These are phyloP conservation scores for Eucalyptus tenuipes DNA, from an alignment of 345 rosid species.

Conservation along the genomic window DNA sequence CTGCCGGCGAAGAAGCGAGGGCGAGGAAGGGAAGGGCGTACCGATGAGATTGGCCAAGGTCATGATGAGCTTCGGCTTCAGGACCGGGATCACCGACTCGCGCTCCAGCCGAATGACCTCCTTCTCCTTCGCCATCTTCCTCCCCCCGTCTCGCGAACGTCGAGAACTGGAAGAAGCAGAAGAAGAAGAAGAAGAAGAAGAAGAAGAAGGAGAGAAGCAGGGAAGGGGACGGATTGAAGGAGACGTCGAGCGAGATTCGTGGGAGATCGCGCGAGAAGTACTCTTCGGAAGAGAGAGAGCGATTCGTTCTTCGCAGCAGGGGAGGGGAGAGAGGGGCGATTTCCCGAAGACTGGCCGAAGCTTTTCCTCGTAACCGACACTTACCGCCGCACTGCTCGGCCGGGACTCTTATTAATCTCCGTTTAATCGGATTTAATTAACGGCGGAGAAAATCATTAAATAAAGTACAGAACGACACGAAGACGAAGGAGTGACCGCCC, in stretches of 20 bases:
- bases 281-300: neutral
- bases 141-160: neutral
- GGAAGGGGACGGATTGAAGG: neutral
- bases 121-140: conserved; percentile 19
- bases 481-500: neutral
- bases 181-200: neutral
- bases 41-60: conserved; percentile 92
- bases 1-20: neutral
- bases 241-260: conserved; percentile 4
- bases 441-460: neutral
- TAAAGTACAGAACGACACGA: neutral
- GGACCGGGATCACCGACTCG: conserved; percentile 88
- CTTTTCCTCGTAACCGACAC: neutral
- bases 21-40: neutral
- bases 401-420: neutral
- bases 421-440: neutral
- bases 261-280: neutral
- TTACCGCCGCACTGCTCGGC: neutral
- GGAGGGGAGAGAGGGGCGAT: neutral
- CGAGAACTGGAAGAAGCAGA: neutral
- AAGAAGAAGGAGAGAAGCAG: neutral
- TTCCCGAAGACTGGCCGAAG: neutral
- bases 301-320: neutral
- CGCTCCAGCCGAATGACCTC: conserved; percentile 78
- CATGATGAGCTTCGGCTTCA: conserved; percentile 90